Percentiles rank a stretch among this genome's conserved stretches.
These are phyloP conservation scores for Aspergillus incahuasiensis DNA, from an alignment of 495 filamentous ascomycete species.

Conservation along the genomic window DNA sequence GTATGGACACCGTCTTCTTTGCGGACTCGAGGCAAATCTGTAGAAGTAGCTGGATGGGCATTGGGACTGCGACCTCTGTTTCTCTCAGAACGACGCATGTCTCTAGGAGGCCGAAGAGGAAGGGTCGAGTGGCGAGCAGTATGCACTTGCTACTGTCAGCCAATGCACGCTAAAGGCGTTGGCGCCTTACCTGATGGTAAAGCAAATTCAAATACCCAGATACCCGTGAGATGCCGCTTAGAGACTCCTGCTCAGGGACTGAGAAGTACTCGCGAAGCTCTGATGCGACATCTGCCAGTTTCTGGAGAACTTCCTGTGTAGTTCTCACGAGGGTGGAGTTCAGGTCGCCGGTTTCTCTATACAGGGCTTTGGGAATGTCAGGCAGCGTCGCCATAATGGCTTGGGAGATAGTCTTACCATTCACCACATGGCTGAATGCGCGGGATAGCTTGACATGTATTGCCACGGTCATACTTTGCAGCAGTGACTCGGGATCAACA, in stretches of 20 bases:
- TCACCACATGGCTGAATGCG: slow-evolving; percentile 30
- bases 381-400: slow-evolving; percentile 1
- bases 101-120: slow-evolving; percentile 36
- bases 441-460: slow-evolving; percentile 38
- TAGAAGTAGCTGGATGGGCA: slow-evolving; percentile 20
- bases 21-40: slow-evolving; percentile 41
- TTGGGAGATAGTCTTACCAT: too few relatives aligned
- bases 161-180: too few relatives aligned
- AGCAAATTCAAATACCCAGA: slow-evolving; percentile 41
- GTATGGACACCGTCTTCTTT: slow-evolving; percentile 35
- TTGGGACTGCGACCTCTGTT: background rate
- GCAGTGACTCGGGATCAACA: slow-evolving; percentile 22
- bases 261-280: slow-evolving; percentile 31
- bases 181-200: slow-evolving; percentile 33
- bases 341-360: background rate
- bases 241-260: slow-evolving; percentile 22
- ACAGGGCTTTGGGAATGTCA: slow-evolving; percentile 8
- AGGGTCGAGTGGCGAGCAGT: slow-evolving; percentile 38
- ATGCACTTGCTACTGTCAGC: slow-evolving; percentile 25
- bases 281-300: slow-evolving; percentile 33
- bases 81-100: slow-evolving; percentile 21
- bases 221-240: slow-evolving; percentile 33
- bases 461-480: slow-evolving; percentile 17
- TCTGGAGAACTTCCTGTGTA: slow-evolving; percentile 31
- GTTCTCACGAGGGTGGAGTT: slow-evolving; percentile 17